Evolutionary conservation across 345 rosid genomes (phyloP), one percentile per base, ranked within the genome.

Genomic region (Camelina neglecta): DNA sequence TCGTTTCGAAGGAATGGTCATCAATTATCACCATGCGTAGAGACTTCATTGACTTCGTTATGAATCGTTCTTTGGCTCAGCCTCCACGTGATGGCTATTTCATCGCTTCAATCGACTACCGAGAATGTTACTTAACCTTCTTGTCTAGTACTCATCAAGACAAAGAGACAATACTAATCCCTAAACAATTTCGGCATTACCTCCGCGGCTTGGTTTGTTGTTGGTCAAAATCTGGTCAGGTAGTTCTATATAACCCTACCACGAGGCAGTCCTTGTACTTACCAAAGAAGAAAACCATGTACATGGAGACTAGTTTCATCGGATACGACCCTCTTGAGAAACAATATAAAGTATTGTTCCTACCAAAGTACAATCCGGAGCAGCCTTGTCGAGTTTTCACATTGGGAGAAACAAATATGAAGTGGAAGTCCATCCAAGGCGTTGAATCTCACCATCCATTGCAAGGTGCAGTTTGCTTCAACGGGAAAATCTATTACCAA

Each of bases 291-390:
- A 21, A 50, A 21, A 29, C 4, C 26, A 20, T 39, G 9, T 4
- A 12, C 10, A 55, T 2, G 6, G 18, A 26, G 0, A 3, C 35
- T 26, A 55, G 39, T 49, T 69, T 69, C 64, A 56, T 69, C 6
- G 65, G 65, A 16, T 69, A 57, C 7, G 44, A 69, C 16, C 44
- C 73, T 69, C 18, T 69, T 24, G 44, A 44, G 55, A 44, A 57
- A 29, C 64, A 44, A 11, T 69, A 69, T 53, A 69, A 69, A 69
- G 65, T 57, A 11, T 29, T 69, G 65, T 56, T 11, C 41, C 0
- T 54, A 68, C 35, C 36, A 24, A 9, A 0, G 8, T 2, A 6
- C 21, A 2, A 0, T n/a, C 15, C 5, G n/a, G 38, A 67, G 24
- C 10, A 53, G 18, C 8, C 16, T 55, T 69, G 18, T 56, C 73